These are phyloP conservation scores for Spiromastix sp. DNA, from an alignment of 2,329 filamentous ascomycete species.

Conservation along the genomic window DNA sequence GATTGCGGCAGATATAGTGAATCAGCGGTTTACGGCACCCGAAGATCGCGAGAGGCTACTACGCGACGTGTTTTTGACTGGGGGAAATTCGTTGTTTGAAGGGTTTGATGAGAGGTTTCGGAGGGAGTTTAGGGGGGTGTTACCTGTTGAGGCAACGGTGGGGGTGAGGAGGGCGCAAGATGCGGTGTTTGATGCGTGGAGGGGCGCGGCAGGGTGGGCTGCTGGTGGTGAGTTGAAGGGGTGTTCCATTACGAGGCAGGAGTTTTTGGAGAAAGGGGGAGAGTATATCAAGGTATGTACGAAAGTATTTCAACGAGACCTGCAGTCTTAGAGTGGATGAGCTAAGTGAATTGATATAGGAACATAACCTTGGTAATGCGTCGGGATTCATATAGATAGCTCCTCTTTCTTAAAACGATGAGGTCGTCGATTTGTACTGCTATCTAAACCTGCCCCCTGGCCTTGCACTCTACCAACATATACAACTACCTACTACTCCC, in stretches of 20 bases:
- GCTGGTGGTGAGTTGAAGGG: constrained; percentile 45
- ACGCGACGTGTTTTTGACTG: constrained; percentile 83
- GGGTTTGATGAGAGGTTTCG: constrained; percentile 77
- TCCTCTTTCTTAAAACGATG: too few species aligned
- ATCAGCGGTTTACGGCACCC: constrained; percentile 57
- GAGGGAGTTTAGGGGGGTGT: constrained; percentile 58
- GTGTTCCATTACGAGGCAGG: constrained; percentile 63
- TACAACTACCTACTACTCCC: too few species aligned
- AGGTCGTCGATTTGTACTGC: too few species aligned
- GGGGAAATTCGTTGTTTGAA: constrained; percentile 79
- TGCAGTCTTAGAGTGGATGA: not conserved
- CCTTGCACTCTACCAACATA: too few species aligned
- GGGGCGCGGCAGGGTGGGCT: constrained; percentile 80
- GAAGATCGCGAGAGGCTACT: constrained; percentile 59
- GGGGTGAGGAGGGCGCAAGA: constrained; percentile 63
- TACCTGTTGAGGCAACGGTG: constrained; percentile 61
- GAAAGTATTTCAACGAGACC: not conserved
- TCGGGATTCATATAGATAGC: not conserved
- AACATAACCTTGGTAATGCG: constrained; percentile 6
- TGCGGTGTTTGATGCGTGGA: constrained; percentile 81
- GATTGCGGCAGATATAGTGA: constrained; percentile 81
- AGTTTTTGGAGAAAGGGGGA: constrained; percentile 83
- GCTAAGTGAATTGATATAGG: constrained; percentile 4
- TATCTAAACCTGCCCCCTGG: too few species aligned
- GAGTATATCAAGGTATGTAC: constrained; percentile 72